A percentile compares a stretch with the other conserved stretches of the same genome.
Conservation (phyloP, 2,329 filamentous ascomycete species). For the Aspergillus sp. region DNA sequence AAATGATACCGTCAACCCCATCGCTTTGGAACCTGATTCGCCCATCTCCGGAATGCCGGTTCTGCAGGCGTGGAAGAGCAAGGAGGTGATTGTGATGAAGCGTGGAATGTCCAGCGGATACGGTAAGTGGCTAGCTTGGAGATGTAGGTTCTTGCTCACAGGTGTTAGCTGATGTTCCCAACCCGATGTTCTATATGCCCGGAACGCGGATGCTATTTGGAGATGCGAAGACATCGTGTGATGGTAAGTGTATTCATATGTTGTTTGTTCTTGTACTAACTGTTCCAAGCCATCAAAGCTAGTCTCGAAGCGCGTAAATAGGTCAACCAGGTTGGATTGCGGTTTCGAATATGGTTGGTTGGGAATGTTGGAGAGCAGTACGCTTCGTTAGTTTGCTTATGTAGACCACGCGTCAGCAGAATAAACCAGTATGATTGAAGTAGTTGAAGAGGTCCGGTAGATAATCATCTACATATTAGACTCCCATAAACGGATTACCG, state of each 20-base stretch:
- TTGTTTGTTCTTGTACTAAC: conserved; percentile 4
- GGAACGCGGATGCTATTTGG: conserved; percentile 90
- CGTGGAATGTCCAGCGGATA: conserved; percentile 84
- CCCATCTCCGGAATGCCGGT: conserved; percentile 92
- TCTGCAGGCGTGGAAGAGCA: conserved; percentile 89
- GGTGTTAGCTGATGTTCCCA: conserved; percentile 72
- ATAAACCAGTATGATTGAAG: too few species aligned
- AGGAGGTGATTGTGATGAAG: conserved; percentile 93
- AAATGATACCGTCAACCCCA: conserved; percentile 90
- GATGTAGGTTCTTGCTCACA: conserved; percentile 6
- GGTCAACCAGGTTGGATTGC: not conserved
- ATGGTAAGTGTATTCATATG: conserved; percentile 54
- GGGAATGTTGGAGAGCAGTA: too few species aligned
- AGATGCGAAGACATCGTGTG: conserved; percentile 79
- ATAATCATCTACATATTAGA: too few species aligned
- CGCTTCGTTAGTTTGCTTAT: too few species aligned
- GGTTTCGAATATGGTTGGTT: not conserved
- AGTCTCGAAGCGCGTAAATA: conserved; percentile 32
- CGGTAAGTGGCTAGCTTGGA: conserved; percentile 49
- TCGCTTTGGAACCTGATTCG: conserved; percentile 77
- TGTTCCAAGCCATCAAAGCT: conserved; percentile 41
- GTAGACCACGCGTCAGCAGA: too few species aligned
- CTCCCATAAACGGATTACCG: too few species aligned
- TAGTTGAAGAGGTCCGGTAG: too few species aligned
- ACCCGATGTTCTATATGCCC: conserved; percentile 92